Evolutionary conservation across 306 rosid genomes (phyloP).

Genomic region (Vigna trinervia): DNA sequence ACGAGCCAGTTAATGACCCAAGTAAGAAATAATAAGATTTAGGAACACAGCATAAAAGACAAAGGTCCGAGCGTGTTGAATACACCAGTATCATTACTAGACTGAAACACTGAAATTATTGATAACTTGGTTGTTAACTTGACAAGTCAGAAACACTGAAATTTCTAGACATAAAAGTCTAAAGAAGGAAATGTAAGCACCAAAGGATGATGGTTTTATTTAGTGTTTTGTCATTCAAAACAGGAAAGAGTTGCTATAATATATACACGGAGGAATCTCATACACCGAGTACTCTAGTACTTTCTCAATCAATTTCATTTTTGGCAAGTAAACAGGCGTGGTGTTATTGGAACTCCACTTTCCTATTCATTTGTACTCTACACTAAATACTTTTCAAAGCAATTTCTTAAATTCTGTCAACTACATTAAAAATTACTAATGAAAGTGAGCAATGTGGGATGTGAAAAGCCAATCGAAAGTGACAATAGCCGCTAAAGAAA

Average conservation of each 20-base stretch:
- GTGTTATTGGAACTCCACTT: neutral
- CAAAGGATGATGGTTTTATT: neutral
- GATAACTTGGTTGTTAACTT: neutral
- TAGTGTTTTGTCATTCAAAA: neutral
- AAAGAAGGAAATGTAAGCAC: neutral
- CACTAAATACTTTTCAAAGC: neutral
- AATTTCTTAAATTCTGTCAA: slow-evolving; percentile 1
- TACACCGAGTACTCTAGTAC: neutral
- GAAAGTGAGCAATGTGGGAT: neutral
- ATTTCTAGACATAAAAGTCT: neutral
- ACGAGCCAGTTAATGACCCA: neutral
- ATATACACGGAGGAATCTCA: neutral
- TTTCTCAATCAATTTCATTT: neutral
- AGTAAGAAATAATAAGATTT: neutral
- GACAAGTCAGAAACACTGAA: neutral
- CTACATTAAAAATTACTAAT: neutral
- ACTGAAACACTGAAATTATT: neutral
- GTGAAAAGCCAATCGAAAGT: neutral
- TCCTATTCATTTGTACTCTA: neutral
- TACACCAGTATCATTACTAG: neutral
- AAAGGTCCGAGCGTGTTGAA: neutral
- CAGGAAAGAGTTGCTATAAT: neutral
- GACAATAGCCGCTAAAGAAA: slow-evolving; percentile 7
- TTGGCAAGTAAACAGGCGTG: neutral
- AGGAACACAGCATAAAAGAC: neutral